Base-by-base conservation (phyloP, 2,329 filamentous ascomycete species). In the Calonectria crousiana region DNA sequence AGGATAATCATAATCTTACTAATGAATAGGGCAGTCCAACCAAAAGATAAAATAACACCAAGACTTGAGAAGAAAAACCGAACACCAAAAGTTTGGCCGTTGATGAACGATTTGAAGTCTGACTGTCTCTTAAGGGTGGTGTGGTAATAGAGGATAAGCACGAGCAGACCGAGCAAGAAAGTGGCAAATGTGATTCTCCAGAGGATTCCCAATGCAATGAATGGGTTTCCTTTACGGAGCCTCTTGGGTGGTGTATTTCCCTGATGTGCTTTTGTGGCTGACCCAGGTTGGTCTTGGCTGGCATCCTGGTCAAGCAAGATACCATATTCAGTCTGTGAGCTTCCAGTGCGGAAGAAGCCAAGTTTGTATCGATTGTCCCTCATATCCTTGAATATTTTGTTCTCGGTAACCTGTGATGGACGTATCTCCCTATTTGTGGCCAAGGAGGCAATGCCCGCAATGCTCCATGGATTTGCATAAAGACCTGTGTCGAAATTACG, bases 61-160 rank as follows among this genome's bases (percentile, higher is more conserved):
- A 87, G 68, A 0, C 80, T 79, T 3, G 87, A 86, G 64, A 86
- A 84, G 10, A 88, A 76, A 67, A 88, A 88, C 10, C 86, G 81
- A 0, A 86, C 84, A 6, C 86, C 86, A 66, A 88, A 87, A 3
- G 79, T 80, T 73, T 86, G 82, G n/a, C 82, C 81, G 56, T 85
- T 83, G 80, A 88, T 80, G 80, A 72, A 84, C 82, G 26, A 76
- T 76, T 72, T 84, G 80, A 73, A 85, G 81, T 34, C 73, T 75
- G 32, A 76, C 75, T 49, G 72, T 13, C 84, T 74, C 4, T 75
- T 85, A 78, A 78, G 69, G 20, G 76, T 67, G 70, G 78, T 74
- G 47, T 79, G 78, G 14, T 87, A 88, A 64, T 86, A 87, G n/a
- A 86, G 78, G 13, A 88, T 80, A 11, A 88, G 78, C 2, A 78